Percentiles rank a stretch among this genome's conserved stretches.
These are phyloP conservation scores for Euptelea pleiosperma DNA, from an alignment of 164 flowering plant genomes.

Conservation along the genomic window DNA sequence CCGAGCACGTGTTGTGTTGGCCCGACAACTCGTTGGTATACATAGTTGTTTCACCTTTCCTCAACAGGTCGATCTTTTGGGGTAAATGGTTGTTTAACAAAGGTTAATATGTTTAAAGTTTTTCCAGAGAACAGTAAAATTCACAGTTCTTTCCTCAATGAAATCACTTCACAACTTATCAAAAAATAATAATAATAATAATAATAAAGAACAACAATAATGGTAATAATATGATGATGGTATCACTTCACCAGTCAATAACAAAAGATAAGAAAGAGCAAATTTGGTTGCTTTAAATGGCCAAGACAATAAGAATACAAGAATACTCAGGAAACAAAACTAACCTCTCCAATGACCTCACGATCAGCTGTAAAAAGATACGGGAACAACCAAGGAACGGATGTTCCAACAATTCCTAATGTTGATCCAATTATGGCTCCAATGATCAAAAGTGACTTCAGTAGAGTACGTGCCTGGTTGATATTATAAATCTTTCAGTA, in stretches of 20 bases:
- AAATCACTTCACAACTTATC: neutral
- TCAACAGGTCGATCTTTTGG: too few relatives aligned
- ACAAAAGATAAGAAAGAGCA: neutral
- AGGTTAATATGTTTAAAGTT: too few relatives aligned
- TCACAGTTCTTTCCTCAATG: neutral
- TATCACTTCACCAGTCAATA: neutral
- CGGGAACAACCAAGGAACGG: slow-evolving; percentile 74
- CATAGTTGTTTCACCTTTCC: too few relatives aligned
- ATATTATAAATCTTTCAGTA: slow-evolving; percentile 17
- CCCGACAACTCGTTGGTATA: too few relatives aligned
- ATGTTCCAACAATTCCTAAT: slow-evolving; percentile 62
- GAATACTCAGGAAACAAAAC: slow-evolving; percentile 11
- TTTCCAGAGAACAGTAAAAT: too few relatives aligned
- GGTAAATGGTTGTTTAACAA: too few relatives aligned
- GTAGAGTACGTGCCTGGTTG: slow-evolving; percentile 64
- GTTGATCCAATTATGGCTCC: slow-evolving; percentile 63
- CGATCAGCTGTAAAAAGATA: slow-evolving; percentile 67
- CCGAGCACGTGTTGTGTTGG: too few relatives aligned
- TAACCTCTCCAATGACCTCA: slow-evolving; percentile 64
- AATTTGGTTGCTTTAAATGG: neutral
- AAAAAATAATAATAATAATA: too few relatives aligned
- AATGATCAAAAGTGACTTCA: slow-evolving; percentile 80
- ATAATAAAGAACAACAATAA: too few relatives aligned
- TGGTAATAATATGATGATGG: too few relatives aligned
- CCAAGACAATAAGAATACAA: neutral